Base-by-base conservation (phyloP, 2,329 filamentous ascomycete genomes). In the Exophiala xenobiotica region DNA sequence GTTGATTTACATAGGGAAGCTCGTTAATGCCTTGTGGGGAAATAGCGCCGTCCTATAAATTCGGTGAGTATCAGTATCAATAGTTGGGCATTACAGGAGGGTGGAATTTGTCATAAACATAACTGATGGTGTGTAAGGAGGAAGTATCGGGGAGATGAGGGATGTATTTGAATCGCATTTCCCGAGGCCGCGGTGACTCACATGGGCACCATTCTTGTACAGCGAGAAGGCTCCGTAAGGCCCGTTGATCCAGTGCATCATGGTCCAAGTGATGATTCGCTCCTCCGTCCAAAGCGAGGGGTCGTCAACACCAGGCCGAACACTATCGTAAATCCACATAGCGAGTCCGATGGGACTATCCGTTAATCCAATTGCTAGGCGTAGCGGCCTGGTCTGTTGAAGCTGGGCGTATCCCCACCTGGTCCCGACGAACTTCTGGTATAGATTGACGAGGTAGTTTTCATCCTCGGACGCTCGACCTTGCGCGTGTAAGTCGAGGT, bases 311-410 rank as follows among this genome's bases (percentile, higher is more conserved):
- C 56, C 60, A 8, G 49, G 41, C 18, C 57, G 49, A 5, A 65
- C 46, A 39, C 58, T 58, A 40, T 64, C 62, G 14, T 55, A 54
- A 45, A 65, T 63, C 64, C 64, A 65, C 26, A 64, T 64, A 5
- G 65, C 57, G 19, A 65, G 42, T 2, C 63, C 64, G 11, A 65
- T 43, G 0, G 64, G 64, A 11, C 57, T 61, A 33, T 67, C 64
- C 6, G 59, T 58, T 35, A 67, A 38, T 20, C 54, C 62, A 24
- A 54, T 54, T 2, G 57, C 60, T 6, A 64, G 48, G 20, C 58
- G 63, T 18, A 61, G 57, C 6, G 64, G 64, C 7, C 58, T 53
- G 2, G 58, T 51, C 16, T 46, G 44, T 37, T 60, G 60, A 18
- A 63, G 52, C 6, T 56, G 31, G 27, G 39, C 46, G 38, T 62